Evolutionary conservation across 441 rosid species (phyloP).

Genomic region (Lepidium campestre): DNA sequence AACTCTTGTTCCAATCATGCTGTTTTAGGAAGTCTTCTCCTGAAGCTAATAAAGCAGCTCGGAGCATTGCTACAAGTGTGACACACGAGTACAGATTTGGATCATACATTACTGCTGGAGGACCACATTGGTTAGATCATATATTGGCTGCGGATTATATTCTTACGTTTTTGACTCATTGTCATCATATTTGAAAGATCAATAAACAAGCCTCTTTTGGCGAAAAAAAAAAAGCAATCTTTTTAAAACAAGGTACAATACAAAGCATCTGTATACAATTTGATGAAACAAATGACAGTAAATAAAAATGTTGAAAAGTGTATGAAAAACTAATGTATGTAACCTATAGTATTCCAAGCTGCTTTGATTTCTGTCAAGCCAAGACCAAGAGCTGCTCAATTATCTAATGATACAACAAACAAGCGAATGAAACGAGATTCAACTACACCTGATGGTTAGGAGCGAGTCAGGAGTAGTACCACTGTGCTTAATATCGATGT

Average conservation of each 20-base stretch:
- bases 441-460: slow-evolving; percentile 17
- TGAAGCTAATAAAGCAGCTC: no score
- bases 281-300: not conserved
- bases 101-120: no score
- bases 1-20: no score
- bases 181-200: no score
- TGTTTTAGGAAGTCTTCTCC: no score
- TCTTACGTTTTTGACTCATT: no score
- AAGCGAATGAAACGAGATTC: not conserved
- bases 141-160: no score
- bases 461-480: not conserved
- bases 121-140: no score
- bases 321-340: not conserved
- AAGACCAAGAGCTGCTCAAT: not conserved
- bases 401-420: slow-evolving; percentile 18
- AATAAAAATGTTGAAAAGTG: not conserved
- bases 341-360: slow-evolving; percentile 8
- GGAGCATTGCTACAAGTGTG: no score
- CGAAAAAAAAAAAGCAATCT: not conserved
- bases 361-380: not conserved
- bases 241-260: slow-evolving; percentile 7
- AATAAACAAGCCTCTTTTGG: no score
- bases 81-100: no score
- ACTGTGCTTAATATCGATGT: slow-evolving; percentile 6
- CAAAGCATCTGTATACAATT: not conserved